Evolutionary conservation across 176 grass and related monocot species (phyloP).

Genomic region (Saccharum officinarum): DNA sequence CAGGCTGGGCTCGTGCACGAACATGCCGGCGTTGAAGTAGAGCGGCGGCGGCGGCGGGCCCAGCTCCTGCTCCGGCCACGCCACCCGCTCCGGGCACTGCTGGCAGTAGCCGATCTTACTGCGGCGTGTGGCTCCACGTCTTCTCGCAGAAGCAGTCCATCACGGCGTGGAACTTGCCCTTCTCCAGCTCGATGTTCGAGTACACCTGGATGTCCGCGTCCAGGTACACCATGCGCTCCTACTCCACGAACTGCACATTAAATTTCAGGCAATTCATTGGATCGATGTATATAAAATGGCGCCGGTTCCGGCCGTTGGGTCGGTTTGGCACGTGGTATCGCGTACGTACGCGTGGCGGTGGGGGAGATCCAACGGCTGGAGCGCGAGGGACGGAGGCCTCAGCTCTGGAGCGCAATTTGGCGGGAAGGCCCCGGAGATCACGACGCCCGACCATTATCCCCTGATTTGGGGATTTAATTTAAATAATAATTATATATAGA

Average conservation of each 20-base stretch:
- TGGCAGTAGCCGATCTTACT: conserved; percentile 77
- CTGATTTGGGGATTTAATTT: too few species aligned
- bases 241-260: conserved; percentile 63
- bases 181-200: conserved; percentile 58
- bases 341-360: neutral
- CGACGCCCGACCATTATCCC: too few species aligned
- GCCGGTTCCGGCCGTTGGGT: neutral
- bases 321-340: neutral
- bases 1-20: conserved; percentile 64
- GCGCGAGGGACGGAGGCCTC: too few species aligned
- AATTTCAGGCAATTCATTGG: too few species aligned
- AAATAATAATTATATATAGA: too few species aligned
- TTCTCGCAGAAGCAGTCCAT: conserved; percentile 97
- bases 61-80: conserved; percentile 48
- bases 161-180: conserved; percentile 57
- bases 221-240: conserved; percentile 78
- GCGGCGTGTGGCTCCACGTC: conserved; percentile 82
- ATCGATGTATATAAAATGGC: too few species aligned
- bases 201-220: conserved; percentile 80
- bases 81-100: conserved; percentile 53
- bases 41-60: conserved; percentile 48
- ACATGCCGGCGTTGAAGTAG: conserved; percentile 98
- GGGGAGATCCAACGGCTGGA: neutral
- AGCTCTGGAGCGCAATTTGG: too few species aligned
- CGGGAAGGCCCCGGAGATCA: too few species aligned